These are phyloP conservation scores for Cercophora sp. DNA, from an alignment of 495 filamentous ascomycete genomes.

Conservation along the genomic window DNA sequence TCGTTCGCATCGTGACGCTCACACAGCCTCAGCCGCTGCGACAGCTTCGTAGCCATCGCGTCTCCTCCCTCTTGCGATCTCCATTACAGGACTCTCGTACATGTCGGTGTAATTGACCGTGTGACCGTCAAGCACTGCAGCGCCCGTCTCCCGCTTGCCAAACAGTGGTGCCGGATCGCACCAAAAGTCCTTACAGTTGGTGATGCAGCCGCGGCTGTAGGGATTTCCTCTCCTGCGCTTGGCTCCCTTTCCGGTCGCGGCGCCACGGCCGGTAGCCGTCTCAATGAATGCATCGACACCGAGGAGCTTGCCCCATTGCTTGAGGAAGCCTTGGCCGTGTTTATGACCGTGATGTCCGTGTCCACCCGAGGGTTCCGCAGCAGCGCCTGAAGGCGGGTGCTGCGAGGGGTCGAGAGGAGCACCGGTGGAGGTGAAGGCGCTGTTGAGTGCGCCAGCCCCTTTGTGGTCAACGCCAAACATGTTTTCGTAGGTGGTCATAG, in stretches of 20 bases:
- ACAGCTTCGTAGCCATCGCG: slow-evolving; percentile 44
- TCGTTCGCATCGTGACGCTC: background rate
- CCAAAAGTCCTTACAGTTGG: slow-evolving; percentile 96
- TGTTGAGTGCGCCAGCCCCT: slow-evolving; percentile 61
- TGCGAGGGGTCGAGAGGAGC: slow-evolving; percentile 58
- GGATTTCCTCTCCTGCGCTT: slow-evolving; percentile 65
- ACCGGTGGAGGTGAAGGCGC: slow-evolving; percentile 73
- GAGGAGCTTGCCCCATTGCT: slow-evolving; percentile 77
- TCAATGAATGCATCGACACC: slow-evolving; percentile 91
- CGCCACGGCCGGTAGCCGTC: slow-evolving; percentile 60
- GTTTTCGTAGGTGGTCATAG: slow-evolving; percentile 92
- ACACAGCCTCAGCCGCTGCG: slow-evolving; percentile 40
- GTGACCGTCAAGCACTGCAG: slow-evolving; percentile 72
- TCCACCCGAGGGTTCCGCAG: slow-evolving; percentile 19
- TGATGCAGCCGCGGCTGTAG: slow-evolving; percentile 73
- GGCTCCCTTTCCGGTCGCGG: slow-evolving; percentile 41
- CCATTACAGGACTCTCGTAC: slow-evolving; percentile 80
- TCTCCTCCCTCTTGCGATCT: slow-evolving; percentile 24
- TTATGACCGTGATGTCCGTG: slow-evolving; percentile 42
- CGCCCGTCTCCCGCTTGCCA: slow-evolving; percentile 65
- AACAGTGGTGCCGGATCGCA: slow-evolving; percentile 83
- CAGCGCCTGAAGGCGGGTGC: slow-evolving; percentile 34
- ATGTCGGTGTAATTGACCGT: slow-evolving; percentile 80
- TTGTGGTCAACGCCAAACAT: slow-evolving; percentile 69
- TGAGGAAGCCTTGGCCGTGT: slow-evolving; percentile 57